A percentile compares a stretch with the other conserved stretches of the same genome.
Conservation (phyloP, 305 asterid species). For the Solanum chacoense region DNA sequence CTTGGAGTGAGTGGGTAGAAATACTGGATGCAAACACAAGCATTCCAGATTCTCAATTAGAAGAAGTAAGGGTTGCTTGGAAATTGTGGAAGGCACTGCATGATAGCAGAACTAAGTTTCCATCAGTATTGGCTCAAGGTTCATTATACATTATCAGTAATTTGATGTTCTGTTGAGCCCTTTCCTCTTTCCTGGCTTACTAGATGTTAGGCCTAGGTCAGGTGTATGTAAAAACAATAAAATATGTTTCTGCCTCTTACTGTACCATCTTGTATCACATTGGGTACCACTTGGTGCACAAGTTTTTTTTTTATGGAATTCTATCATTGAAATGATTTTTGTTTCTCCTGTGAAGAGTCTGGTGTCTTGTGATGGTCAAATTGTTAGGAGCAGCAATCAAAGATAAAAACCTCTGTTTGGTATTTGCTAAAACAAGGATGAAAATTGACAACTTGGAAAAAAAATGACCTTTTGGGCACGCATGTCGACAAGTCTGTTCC, state of each 20-base stretch:
- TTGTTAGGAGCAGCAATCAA: not conserved
- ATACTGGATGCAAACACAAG: constrained; percentile 52
- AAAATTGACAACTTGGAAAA: not conserved
- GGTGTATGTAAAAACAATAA: not conserved
- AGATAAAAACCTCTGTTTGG: not conserved
- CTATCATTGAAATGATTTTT: not conserved
- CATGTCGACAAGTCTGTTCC: not conserved
- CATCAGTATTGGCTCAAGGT: constrained; percentile 17
- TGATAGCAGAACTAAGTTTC: constrained; percentile 22
- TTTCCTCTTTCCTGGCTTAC: not conserved
- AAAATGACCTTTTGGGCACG: not conserved
- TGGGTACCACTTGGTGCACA: not conserved
- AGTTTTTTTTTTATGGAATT: not conserved
- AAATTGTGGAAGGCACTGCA: constrained; percentile 41
- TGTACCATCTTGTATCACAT: not conserved
- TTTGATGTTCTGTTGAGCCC: not conserved
- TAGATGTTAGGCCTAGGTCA: not conserved
- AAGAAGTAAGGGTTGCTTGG: constrained; percentile 65
- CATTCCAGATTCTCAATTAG: constrained; percentile 60
- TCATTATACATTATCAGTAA: not conserved
- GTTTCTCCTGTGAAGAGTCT: not conserved
- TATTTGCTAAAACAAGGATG: not conserved
- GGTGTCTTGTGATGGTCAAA: not conserved
- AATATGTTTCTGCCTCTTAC: not conserved
- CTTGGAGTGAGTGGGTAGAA: constrained; percentile 80